Base-by-base conservation (phyloP, 495 filamentous ascomycete genomes). In the Tuber microsphaerosporum region DNA sequence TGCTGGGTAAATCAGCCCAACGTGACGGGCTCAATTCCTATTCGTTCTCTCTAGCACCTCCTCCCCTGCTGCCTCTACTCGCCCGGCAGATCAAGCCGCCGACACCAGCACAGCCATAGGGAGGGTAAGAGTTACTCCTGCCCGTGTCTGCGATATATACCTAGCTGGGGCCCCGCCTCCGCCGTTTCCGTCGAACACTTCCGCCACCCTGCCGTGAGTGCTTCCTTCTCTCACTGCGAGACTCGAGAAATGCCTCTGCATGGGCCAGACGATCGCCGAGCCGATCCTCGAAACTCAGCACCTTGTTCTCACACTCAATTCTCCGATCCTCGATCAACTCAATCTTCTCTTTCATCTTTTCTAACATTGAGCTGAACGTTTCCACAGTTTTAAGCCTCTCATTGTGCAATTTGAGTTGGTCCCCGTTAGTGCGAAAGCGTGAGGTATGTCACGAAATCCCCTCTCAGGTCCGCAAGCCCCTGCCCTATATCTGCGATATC, bases 321-420 rank as follows among this genome's bases (percentile, higher is more conserved):
- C 73, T 69, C 9, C 74, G 73, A 69, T 79, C 77, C 41, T 79
- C 77, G 34, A 41, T 45, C 20, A 82, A 69, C 19, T 82, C 80
- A 26, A 76, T 8, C 46, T 81, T 82, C 20, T 82, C 80, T 16
- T 71, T 74, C 37, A 82, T 44, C 34, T 82, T 79, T 61, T 82
- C 80, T 3, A 82, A 41, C 16, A 71, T 69, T 20, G 74, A 46
- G 22, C 73, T 73, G 22, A 79, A 74, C 2, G 74, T 77, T 71
- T 82, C 80, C 31, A 82, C 71, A 2, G 76, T 79, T 61, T 82
- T 79, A 20, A 82, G 43, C 10, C 79, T 76, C 34, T 82, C 79
- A 37, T 69, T 41, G 34, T 81, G 75, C 20, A 72, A 56, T 75
- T 71, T 5, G 42, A 44, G 34, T 56, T 51, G 72, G 77, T 19